Evolutionary conservation across 2,329 filamentous ascomycete genomes (phyloP), one percentile per base, ranked within the genome.

Genomic region (Penicillium aurantiogriseum): DNA sequence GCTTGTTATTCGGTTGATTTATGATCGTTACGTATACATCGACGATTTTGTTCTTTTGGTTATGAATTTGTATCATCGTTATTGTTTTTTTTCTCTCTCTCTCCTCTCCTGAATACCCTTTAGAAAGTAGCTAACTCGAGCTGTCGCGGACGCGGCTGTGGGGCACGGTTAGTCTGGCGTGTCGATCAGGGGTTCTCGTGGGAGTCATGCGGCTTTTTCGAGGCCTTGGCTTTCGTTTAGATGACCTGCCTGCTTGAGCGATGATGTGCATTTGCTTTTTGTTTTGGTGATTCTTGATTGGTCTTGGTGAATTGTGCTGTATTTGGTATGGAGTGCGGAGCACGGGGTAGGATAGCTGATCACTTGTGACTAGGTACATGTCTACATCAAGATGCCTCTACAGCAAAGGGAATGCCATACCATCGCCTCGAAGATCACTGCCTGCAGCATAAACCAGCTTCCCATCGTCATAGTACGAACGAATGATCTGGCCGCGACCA

Each of bases 381-480:
- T 23, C 19, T 35, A 21, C 3, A 39, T 33, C 44, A 46, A 40
- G 1, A 25, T 19, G 9, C 8, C 35, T 38, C 15, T 50, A 66
- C 9, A 66, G 36, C 25, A 62, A 33, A n/a, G 85, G 85, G 61
- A 86, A 76, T n/a, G 86, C 85, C 66, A 81, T 81, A 9, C 94
- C 93, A 75, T 99, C 93, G 0, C 90, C 93, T 58, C 94, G 84
- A 67, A 85, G 82, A 79, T 99, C 93, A 72, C 92, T 97, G 0
- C 92, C 93, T 0, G 87, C 93, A 54, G 90, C 95, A 85, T 90
- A 97, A 2, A 97, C 82, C 7, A 85, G 80, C 31, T 83, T 80
- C 4, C 85, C 85, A 43, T 94, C 90, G 63, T 97, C 92, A 27
- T 88, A 79, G 71, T 89, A 87, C 71, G 86, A 48, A 15, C 65